phyloP scores from a whole-genome alignment of 768 basidiomycete genomes.

The Podaxis mareebaensis region DNA sequence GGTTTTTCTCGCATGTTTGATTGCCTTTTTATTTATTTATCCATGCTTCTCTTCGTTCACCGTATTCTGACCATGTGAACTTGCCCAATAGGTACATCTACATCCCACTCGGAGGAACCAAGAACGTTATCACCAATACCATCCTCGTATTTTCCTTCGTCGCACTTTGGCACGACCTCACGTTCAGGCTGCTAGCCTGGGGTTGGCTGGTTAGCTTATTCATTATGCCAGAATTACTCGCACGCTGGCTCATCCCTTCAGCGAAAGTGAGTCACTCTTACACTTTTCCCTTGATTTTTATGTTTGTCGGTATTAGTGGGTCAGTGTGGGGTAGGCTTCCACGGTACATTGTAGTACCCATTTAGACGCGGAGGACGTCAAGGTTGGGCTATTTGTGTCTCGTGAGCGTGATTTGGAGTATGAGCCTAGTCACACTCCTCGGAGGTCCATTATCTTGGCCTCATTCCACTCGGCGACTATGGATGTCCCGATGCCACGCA shows the following conservation, averaged over 20 bases:
- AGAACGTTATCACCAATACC: constrained; percentile 57
- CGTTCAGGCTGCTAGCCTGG: constrained; percentile 87
- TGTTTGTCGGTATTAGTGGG: background rate
- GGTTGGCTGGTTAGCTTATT: constrained; percentile 95
- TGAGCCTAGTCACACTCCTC: background rate
- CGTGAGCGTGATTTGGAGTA: background rate
- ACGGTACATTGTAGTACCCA: background rate
- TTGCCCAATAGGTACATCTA: constrained; percentile 79
- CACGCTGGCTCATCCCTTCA: constrained; percentile 57
- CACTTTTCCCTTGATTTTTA: background rate
- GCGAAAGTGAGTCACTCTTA: constrained; percentile 54
- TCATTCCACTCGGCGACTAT: background rate
- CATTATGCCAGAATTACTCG: constrained; percentile 81
- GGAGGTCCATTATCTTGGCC: background rate
- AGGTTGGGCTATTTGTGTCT: background rate
- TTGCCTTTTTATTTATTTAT: background rate
- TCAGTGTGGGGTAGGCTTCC: background rate
- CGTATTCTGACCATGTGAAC: constrained; percentile 4
- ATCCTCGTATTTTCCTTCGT: constrained; percentile 92
- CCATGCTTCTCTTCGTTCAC: constrained; percentile 3
- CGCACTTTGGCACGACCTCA: constrained; percentile 96
- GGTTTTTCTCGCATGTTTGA: background rate
- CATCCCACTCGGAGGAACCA: constrained; percentile 82
- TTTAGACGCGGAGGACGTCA: background rate
- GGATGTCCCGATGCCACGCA: background rate